Base-by-base conservation (phyloP, 176 grass and related monocot species). In the Oryza coarctata region DNA sequence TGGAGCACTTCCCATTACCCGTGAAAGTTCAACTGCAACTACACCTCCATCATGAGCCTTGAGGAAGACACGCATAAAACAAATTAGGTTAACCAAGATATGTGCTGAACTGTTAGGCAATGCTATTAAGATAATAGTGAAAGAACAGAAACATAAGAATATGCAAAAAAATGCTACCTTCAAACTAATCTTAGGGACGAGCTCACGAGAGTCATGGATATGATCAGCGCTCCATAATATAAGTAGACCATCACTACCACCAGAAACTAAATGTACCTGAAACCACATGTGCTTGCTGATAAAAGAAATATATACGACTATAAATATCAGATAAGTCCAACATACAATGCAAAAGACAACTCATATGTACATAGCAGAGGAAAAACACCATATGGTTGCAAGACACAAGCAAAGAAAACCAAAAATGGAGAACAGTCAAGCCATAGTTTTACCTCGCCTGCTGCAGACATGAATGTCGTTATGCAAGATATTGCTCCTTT, bases 11-110 rank as follows among this genome's bases (percentile, higher is more conserved):
- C 85, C 96, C 91, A 94, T 94, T 84, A 95, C 93, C 82, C 93
- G 95, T 83, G 93, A 94, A 82, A 99, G 93, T 87, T 99, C 96
- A 82, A 99, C 90, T 50, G 96, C 82, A 58, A 99, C 90, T 57
- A 99, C 96, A 77, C 96, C 96, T 86, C 96, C 96, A 75, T 99
- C 96, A 83, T 99, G 93, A 55, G 96, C 96, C 96, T 99, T 78
- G 28, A 65, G 25, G 72, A 69, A 86, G 12, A 85, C 32, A 74
- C 30, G 14, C 47, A 36, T 12, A 81, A 63, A 63, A 61, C n/a
- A 82, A 73, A 67, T 32, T 9, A 40, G 12, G 66, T 86, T 61
- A 90, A 78, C 30, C 43, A 82, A 73, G 14, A 58, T 44, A 35
- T 1, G 1, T 61, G 33, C 50, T 41, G 32, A 86, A 83, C 17